Conservation (phyloP, 805 yeast genomes). For the Saturnispora sanitii region DNA sequence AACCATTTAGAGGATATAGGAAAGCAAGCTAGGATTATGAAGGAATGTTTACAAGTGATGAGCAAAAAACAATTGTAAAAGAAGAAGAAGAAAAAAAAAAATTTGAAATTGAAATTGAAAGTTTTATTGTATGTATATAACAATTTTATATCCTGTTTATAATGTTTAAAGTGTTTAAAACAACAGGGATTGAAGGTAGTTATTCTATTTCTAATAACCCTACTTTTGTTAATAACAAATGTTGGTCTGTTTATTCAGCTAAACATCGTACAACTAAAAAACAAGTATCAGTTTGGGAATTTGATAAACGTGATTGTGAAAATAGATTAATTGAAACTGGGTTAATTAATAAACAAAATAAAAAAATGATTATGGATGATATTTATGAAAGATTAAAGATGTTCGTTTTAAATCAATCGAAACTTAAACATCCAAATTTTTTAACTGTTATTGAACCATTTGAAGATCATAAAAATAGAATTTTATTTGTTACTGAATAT, state of each 20-base stretch:
- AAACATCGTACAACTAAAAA: slow-evolving; percentile 53
- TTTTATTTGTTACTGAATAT: slow-evolving; percentile 78
- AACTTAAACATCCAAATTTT: slow-evolving; percentile 82
- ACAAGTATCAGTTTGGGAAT: slow-evolving; percentile 72
- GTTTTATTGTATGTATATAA: no score
- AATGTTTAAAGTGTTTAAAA: slow-evolving; percentile 46
- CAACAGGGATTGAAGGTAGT: slow-evolving; percentile 51
- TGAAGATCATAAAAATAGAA: slow-evolving; percentile 72
- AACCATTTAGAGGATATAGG: slow-evolving; percentile 64
- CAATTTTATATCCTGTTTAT: no score
- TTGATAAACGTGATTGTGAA: slow-evolving; percentile 73
- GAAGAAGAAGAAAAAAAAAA: background rate
- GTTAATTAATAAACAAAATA: slow-evolving; percentile 38
- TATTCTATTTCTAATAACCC: slow-evolving; percentile 67
- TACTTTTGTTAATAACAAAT: slow-evolving; percentile 54
- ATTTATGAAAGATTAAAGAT: slow-evolving; percentile 52
- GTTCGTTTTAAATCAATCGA: slow-evolving; percentile 65
- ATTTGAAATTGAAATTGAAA: no score
- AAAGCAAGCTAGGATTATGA: slow-evolving; percentile 65
- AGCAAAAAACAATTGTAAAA: slow-evolving; percentile 4
- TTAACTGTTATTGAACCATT: slow-evolving; percentile 78
- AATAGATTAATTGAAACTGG: slow-evolving; percentile 41
- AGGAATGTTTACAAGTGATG: slow-evolving; percentile 62
- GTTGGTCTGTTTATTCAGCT: slow-evolving; percentile 85
- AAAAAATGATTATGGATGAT: slow-evolving; percentile 45